phyloP scores from a whole-genome alignment of 2,329 filamentous ascomycete species.

The Aspergillus arachidicola region DNA sequence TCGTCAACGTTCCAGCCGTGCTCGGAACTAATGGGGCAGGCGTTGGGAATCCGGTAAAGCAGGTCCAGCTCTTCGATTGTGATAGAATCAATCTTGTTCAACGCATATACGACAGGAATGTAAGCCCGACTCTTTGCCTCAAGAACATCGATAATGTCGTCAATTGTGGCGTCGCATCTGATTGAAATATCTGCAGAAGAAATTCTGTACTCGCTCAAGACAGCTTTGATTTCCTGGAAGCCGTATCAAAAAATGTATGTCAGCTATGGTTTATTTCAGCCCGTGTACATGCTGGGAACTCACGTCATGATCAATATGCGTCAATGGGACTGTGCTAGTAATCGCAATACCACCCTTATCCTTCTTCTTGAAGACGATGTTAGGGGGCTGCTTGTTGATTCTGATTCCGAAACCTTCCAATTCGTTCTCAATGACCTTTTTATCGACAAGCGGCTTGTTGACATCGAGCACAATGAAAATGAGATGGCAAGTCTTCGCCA shows the following conservation, averaged over 20 bases:
- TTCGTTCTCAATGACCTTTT: constrained; percentile 91
- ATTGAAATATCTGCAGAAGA: constrained; percentile 96
- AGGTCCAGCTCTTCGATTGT: constrained; percentile 97
- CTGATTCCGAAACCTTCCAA: constrained; percentile 96
- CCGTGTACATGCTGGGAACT: constrained; percentile 16
- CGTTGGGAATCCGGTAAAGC: constrained; percentile 94
- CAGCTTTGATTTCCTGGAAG: constrained; percentile 84
- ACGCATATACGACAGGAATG: constrained; percentile 97
- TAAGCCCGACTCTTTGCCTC: constrained; percentile 95
- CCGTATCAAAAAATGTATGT: constrained; percentile 8
- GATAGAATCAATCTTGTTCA: constrained; percentile 99
- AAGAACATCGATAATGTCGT: constrained; percentile 93
- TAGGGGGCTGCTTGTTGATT: constrained; percentile 95
- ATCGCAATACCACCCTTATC: constrained; percentile 97
- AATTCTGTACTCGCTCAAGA: constrained; percentile 96
- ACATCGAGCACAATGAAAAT: constrained; percentile 99
- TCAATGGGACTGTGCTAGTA: constrained; percentile 88
- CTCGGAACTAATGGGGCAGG: constrained; percentile 95
- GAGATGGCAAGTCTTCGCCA: constrained; percentile 96
- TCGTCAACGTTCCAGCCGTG: constrained; percentile 98
- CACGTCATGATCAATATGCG: constrained; percentile 84
- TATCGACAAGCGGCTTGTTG: constrained; percentile 97
- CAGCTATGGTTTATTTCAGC: constrained; percentile 11
- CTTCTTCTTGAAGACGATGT: constrained; percentile 99
- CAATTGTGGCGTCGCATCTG: constrained; percentile 94